phyloP scores from a whole-genome alignment of 306 rosid species.

The Prunus persica region Prunus_persica_NCBIv2 NC_034011.1:18304001-18304500 shows the following conservation, averaged over 20 bases:
- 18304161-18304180: neutral
- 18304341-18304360: neutral
- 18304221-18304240: neutral
- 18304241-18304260: conserved; percentile 6
- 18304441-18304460: conserved; percentile 30
- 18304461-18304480: neutral
- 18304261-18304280: conserved; percentile 8
- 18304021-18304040: conserved; percentile 31
- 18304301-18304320: conserved; percentile 26
- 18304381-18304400: conserved; percentile 40
- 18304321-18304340: conserved; percentile 41
- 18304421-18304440: conserved; percentile 51
- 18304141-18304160: neutral
- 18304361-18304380: conserved; percentile 26
- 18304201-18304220: neutral
- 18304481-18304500: neutral
- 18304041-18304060: conserved; percentile 13
- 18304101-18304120: conserved; percentile 25
- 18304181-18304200: neutral
- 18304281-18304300: neutral
- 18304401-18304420: conserved; percentile 55
- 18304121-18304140: neutral
- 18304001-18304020: conserved; percentile 42
- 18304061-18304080: conserved; percentile 48
- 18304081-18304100: conserved; percentile 37